Evolutionary conservation across 768 basidiomycete species (phyloP).

Genomic region (Mycena albidolilacea): DNA sequence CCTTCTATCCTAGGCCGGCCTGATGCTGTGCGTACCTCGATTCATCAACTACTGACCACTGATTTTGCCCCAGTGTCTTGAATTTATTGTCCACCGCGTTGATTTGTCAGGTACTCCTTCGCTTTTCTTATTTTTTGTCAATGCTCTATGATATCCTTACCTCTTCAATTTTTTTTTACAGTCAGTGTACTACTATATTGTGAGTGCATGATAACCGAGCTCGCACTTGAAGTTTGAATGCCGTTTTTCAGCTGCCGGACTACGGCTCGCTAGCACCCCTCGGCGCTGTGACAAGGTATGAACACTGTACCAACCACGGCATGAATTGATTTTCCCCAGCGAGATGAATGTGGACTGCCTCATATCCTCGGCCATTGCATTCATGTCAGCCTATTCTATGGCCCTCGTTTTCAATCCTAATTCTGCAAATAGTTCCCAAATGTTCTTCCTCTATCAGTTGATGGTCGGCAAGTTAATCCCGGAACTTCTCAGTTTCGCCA

Average conservation of each 20-base stretch:
- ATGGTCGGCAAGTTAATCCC: neutral
- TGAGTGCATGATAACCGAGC: neutral
- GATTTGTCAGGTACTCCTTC: neutral
- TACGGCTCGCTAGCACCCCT: neutral
- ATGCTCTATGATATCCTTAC: neutral
- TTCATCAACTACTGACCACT: neutral
- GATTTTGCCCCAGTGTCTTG: neutral
- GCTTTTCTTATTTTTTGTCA: neutral
- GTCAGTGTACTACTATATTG: neutral
- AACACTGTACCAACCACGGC: neutral
- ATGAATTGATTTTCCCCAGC: neutral
- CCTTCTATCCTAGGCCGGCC: neutral
- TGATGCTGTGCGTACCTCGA: conserved; percentile 2
- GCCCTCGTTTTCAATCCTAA: neutral
- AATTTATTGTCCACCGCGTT: neutral
- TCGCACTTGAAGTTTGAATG: neutral
- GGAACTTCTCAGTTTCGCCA: neutral
- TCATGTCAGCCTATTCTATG: neutral
- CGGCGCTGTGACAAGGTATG: neutral
- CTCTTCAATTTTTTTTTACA: neutral
- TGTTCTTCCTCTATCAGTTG: conserved; percentile 2
- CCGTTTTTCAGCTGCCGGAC: neutral
- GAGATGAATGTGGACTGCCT: conserved; percentile 2
- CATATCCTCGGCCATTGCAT: neutral
- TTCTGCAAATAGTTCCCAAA: neutral